Percentiles rank a stretch among this genome's conserved stretches.
Evolutionary conservation across 2,329 filamentous ascomycete species (phyloP).

Genomic region (Trichoderma sp.): DNA sequence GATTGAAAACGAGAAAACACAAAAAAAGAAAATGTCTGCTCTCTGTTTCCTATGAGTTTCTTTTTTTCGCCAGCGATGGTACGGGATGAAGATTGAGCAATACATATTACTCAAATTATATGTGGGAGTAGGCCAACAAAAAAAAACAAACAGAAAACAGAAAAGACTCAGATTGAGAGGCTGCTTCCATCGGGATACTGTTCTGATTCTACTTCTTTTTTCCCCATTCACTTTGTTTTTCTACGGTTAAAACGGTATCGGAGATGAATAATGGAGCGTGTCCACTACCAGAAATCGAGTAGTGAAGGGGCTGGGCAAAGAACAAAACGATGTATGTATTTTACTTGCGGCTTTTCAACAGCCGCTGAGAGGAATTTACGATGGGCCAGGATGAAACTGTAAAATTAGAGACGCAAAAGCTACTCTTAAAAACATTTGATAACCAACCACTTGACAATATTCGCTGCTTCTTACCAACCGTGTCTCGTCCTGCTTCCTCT

Average conservation of each 20-base stretch:
- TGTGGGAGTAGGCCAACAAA: neutral
- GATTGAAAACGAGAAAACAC: neutral
- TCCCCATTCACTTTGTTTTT: neutral
- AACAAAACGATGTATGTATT: neutral
- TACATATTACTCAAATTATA: neutral
- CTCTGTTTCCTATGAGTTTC: neutral
- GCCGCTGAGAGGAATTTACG: neutral
- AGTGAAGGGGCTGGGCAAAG: neutral
- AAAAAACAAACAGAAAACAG: neutral
- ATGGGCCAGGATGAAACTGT: neutral
- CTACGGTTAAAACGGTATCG: neutral
- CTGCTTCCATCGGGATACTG: neutral
- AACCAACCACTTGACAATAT: neutral
- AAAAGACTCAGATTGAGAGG: neutral
- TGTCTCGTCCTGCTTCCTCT: neutral
- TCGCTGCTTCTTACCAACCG: neutral
- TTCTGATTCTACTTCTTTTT: neutral
- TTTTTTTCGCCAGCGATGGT: neutral
- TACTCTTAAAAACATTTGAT: constrained; percentile 5
- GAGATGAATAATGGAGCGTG: constrained; percentile 8
- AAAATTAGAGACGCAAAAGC: neutral
- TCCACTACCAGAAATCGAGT: neutral
- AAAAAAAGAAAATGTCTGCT: neutral
- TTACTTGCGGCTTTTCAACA: neutral
- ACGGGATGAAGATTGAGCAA: neutral